Percentiles rank a stretch among this genome's conserved stretches.
phyloP scores from a whole-genome alignment of 208 protist genomes.

The Polymyxa betae region DNA sequence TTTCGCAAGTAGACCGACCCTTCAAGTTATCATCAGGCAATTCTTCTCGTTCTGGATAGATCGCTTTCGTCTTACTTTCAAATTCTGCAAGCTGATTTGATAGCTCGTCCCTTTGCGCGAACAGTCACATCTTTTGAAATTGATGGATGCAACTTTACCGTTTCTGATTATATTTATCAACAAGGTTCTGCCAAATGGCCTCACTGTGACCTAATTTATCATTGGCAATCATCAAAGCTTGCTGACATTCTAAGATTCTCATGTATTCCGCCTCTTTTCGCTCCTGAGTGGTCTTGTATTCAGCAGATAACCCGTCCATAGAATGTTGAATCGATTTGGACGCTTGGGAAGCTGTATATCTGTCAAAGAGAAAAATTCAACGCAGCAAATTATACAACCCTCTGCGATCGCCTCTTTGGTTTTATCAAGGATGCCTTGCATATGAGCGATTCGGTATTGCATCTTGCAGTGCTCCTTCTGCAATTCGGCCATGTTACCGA shows the following conservation, averaged over 20 bases:
- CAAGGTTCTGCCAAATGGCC: neutral
- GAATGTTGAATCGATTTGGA: neutral
- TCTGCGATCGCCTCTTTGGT: neutral
- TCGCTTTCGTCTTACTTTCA: no score
- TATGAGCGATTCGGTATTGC: slow-evolving; percentile 44
- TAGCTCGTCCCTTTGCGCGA: no score
- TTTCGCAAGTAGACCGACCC: no score
- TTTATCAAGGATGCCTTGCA: neutral
- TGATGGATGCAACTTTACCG: no score
- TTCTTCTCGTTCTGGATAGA: no score
- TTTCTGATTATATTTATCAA: neutral
- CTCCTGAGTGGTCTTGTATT: neutral
- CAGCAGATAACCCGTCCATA: no score
- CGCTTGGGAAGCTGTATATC: neutral
- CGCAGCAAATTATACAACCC: neutral
- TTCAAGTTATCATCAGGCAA: no score
- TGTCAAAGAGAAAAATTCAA: neutral
- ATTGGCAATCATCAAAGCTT: neutral
- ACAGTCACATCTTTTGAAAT: no score
- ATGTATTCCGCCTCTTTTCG: neutral
- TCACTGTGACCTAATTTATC: neutral
- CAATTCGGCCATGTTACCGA: neutral
- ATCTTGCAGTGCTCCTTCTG: slow-evolving; percentile 37
- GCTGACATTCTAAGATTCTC: neutral
- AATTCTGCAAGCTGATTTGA: no score